Percentiles rank a stretch among this genome's conserved stretches.
These are phyloP conservation scores for Aechmea fasciata DNA, from an alignment of 176 grass and related monocot species.

Conservation along the genomic window DNA sequence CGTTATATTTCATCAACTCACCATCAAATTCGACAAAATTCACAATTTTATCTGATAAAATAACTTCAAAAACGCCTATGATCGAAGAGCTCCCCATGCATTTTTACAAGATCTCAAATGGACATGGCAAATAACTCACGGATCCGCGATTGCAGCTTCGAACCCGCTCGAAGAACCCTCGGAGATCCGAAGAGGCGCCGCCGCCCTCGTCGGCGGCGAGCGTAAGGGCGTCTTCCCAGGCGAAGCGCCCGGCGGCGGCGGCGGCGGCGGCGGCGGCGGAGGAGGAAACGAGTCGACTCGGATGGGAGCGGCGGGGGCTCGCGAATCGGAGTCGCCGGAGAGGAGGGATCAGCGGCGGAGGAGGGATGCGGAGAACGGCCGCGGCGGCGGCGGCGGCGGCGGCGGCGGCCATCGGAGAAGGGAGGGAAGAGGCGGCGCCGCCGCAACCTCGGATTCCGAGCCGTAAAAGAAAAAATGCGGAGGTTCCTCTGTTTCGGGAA, in stretches of 20 bases:
- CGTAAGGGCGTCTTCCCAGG: conserved; percentile 55
- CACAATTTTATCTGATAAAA: too few relatives aligned
- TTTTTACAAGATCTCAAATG: too few relatives aligned
- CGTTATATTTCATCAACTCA: too few relatives aligned
- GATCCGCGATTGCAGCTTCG: conserved; percentile 57
- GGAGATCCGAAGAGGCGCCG: conserved; percentile 42
- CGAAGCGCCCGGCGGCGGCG: conserved; percentile 21
- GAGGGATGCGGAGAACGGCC: not conserved
- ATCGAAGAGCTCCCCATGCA: not conserved
- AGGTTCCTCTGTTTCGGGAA: too few relatives aligned
- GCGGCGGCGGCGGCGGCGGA: conserved; percentile 7
- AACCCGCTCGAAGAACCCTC: conserved; percentile 55
- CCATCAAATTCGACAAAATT: not conserved
- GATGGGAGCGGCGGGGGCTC: not conserved
- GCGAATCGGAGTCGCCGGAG: not conserved
- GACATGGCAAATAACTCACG: conserved; percentile 12
- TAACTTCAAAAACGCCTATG: too few relatives aligned
- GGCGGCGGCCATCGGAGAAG: conserved; percentile 10
- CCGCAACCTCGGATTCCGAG: too few relatives aligned
- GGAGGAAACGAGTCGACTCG: not conserved
- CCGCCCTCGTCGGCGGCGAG: conserved; percentile 19
- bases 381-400: not conserved
- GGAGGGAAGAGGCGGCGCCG: not conserved
- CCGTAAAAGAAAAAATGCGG: too few relatives aligned
- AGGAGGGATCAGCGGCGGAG: not conserved